Evolutionary conservation across 2,329 filamentous ascomycete species (phyloP).

Genomic region (Dryadomyces quercus-mongolicae): DNA sequence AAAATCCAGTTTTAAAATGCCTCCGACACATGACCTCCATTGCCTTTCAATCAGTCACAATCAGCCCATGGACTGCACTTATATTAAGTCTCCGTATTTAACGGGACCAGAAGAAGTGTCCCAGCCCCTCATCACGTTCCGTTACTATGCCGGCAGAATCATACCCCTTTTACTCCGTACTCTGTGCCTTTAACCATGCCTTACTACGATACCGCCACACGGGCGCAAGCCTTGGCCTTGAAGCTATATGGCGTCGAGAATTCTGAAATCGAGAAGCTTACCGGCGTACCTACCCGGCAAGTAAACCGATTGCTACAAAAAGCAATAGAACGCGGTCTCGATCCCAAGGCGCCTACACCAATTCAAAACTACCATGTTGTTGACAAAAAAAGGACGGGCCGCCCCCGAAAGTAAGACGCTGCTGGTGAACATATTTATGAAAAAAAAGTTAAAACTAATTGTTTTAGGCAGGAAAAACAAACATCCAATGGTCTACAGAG

Average conservation of each 20-base stretch:
- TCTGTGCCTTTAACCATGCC: not conserved
- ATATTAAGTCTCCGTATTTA: too few relatives aligned
- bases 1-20: too few relatives aligned
- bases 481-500: too few relatives aligned
- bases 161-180: not conserved
- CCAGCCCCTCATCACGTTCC: too few relatives aligned
- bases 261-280: not conserved
- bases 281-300: not conserved
- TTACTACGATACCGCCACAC: not conserved
- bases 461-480: too few relatives aligned
- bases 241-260: not conserved
- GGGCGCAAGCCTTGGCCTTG: not conserved
- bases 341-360: not conserved
- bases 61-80: too few relatives aligned
- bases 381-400: not conserved
- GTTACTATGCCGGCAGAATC: not conserved
- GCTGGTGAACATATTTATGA: too few relatives aligned
- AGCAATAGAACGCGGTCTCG: not conserved
- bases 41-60: too few relatives aligned
- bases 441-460: too few relatives aligned
- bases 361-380: not conserved
- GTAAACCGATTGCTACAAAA: not conserved
- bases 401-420: not conserved
- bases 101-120: too few relatives aligned
- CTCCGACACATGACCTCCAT: too few relatives aligned